A percentile compares a stretch with the other conserved stretches of the same genome.
Conservation (phyloP, 768 basidiomycete genomes). For the Arthromyces matolae region DNA sequence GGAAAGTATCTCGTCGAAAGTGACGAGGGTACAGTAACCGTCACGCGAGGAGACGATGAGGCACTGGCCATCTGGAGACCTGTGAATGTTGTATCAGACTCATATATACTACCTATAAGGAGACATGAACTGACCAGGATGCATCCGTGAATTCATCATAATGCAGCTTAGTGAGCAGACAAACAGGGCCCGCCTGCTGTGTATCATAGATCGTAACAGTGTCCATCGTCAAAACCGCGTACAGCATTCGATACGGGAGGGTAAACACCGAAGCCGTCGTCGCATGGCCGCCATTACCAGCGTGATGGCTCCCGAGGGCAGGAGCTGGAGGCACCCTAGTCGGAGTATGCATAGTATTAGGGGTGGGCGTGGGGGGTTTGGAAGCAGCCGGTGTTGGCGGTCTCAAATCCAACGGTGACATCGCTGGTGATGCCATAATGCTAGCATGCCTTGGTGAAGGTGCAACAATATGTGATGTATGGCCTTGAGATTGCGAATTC, state of each 20-base stretch:
- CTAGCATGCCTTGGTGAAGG: constrained; percentile 41
- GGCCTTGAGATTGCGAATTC: constrained; percentile 22
- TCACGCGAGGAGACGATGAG: constrained; percentile 90
- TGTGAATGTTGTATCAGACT: constrained; percentile 25
- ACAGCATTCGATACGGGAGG: constrained; percentile 90
- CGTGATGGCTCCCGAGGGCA: too few species aligned
- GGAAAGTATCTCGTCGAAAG: constrained; percentile 92
- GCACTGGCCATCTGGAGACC: constrained; percentile 95
- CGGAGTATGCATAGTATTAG: constrained; percentile 31
- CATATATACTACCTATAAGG: too few species aligned
- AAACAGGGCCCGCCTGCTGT: constrained; percentile 90
- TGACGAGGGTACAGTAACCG: constrained; percentile 93
- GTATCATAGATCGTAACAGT: constrained; percentile 94
- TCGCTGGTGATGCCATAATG: constrained; percentile 46
- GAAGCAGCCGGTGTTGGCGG: constrained; percentile 61
- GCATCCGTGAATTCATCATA: constrained; percentile 98
- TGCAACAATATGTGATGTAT: constrained; percentile 38
- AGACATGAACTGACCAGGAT: constrained; percentile 64
- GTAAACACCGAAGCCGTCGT: constrained; percentile 71
- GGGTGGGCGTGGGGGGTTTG: constrained; percentile 50
- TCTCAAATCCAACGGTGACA: constrained; percentile 53
- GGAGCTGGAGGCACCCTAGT: constrained; percentile 4
- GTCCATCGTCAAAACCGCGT: constrained; percentile 95
- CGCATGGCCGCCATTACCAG: too few species aligned
- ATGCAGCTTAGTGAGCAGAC: constrained; percentile 89